Base-by-base conservation (phyloP, 1,284 basidiomycete species). In the Acaromyces ingoldii region DNA sequence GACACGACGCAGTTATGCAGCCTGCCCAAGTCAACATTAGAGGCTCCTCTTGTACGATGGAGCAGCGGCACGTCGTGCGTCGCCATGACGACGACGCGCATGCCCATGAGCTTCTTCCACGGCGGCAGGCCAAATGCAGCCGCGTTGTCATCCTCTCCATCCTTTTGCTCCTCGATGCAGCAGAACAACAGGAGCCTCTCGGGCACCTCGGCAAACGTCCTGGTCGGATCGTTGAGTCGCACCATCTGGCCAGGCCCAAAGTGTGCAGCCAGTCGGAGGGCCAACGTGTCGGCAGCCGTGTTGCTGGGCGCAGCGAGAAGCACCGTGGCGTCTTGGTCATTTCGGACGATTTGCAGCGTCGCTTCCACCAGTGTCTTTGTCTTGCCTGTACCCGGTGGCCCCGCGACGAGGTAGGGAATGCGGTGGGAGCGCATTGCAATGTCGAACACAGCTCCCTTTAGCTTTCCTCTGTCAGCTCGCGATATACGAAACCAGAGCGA, bases 201-300 rank as follows among this genome's bases (percentile, higher is more conserved):
- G 9, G 53, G 53, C 0, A 78, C 75, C 57, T 79, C 78, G 1
- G 74, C 74, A 51, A 78, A 74, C 0, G 78, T 77, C 10, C 78
- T 62, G 7, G 59, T 65, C 0, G 72, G 70, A 13, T 68, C 62
- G 54, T 77, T 76, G 6, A 79, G 61, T 4, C 77, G 57, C 2
- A 77, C 60, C 59, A 73, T 59, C 13, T 60, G 36, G 4, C 41
- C 31, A 1, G 58, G 53, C 3, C 33, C n/a, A 3, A 76, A 62
- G 1, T 44, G 43, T 11, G 47, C 51, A 0, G 50, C 46, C 0
- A 79, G 63, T 3, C 78, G 69, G 3, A 66, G 48, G 0, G 74
- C 74, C n/a, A 79, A 51, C 5, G 76, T 78, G 53, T 79, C 78
- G n/a, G 77, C 68, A 0, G 77, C 76, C 4, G 77, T 64, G 42